Percentiles rank a stretch among this genome's conserved stretches.
Evolutionary conservation across 2,329 filamentous ascomycete genomes (phyloP).

Genomic region (Penicillium carneum): DNA sequence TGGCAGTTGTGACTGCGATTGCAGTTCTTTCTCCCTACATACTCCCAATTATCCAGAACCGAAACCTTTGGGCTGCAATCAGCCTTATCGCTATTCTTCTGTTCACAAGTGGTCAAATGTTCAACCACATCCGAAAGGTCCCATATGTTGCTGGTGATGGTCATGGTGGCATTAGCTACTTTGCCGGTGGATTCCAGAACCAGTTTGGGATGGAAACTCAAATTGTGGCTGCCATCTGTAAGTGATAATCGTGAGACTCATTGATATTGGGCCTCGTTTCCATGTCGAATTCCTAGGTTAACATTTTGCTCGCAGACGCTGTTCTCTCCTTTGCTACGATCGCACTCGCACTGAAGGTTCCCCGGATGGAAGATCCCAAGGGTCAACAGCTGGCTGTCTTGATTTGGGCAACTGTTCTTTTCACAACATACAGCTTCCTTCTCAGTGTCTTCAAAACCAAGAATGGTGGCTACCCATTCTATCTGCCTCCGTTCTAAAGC

Average conservation of each 20-base stretch:
- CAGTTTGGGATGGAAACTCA: conserved; percentile 95
- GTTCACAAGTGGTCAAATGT: conserved; percentile 98
- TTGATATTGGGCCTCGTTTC: neutral
- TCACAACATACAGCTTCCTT: conserved; percentile 90
- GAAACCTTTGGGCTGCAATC: conserved; percentile 90
- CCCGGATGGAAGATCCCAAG: conserved; percentile 79
- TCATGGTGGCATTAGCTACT: conserved; percentile 84
- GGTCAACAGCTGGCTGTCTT: conserved; percentile 82
- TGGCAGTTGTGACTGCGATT: conserved; percentile 73
- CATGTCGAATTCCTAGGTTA: conserved; percentile 24
- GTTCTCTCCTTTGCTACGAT: conserved; percentile 89
- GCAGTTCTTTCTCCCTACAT: conserved; percentile 79
- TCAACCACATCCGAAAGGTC: conserved; percentile 95
- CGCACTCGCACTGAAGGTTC: conserved; percentile 87
- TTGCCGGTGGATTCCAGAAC: conserved; percentile 89
- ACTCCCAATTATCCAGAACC: conserved; percentile 81
- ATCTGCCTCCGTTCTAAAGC: conserved; percentile 84
- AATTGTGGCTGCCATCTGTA: conserved; percentile 92
- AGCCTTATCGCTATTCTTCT: conserved; percentile 88
- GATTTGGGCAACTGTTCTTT: conserved; percentile 77
- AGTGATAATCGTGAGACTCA: conserved; percentile 51
- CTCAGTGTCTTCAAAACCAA: conserved; percentile 92
- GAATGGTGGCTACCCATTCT: conserved; percentile 94
- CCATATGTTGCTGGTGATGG: conserved; percentile 89
- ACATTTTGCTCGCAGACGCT: conserved; percentile 63